Evolutionary conservation across 2,329 filamentous ascomycete genomes (phyloP).

Genomic region (Trichoderma atroviride): DNA sequence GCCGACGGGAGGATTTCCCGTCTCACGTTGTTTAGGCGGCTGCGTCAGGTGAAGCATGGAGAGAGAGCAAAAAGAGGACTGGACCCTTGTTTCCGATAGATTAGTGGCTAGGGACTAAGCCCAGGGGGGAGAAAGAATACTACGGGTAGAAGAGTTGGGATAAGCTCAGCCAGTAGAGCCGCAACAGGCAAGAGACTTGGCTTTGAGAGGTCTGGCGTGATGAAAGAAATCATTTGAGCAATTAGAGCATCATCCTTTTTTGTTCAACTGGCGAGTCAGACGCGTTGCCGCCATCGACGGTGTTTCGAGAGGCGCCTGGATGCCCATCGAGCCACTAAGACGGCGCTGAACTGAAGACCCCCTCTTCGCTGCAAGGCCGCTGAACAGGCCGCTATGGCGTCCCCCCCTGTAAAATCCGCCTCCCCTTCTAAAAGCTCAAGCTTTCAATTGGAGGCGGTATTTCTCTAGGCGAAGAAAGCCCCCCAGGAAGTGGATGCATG

Average conservation of each 20-base stretch:
- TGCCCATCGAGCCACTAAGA: slow-evolving; percentile 8
- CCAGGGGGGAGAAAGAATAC: background rate
- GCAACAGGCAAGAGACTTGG: background rate
- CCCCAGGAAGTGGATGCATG: background rate
- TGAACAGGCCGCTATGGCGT: slow-evolving; percentile 1
- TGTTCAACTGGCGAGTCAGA: background rate
- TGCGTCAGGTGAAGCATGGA: slow-evolving; percentile 4
- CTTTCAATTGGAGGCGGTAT: background rate
- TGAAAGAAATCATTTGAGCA: background rate
- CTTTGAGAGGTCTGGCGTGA: background rate
- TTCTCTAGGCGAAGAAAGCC: background rate
- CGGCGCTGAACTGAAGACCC: background rate
- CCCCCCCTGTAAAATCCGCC: background rate
- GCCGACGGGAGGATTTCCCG: background rate
- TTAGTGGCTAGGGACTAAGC: background rate
- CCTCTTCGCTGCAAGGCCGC: slow-evolving; percentile 1
- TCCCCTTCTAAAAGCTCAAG: background rate
- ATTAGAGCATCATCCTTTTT: background rate
- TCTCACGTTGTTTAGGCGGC: slow-evolving; percentile 2
- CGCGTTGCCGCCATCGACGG: background rate
- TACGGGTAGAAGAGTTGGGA: background rate
- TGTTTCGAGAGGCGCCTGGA: slow-evolving; percentile 14
- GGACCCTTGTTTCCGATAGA: slow-evolving; percentile 12
- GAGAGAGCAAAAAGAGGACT: background rate
- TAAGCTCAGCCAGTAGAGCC: background rate